Conservation (phyloP, 495 filamentous ascomycete species). For the Sphaerosporella brunnea region DNA sequence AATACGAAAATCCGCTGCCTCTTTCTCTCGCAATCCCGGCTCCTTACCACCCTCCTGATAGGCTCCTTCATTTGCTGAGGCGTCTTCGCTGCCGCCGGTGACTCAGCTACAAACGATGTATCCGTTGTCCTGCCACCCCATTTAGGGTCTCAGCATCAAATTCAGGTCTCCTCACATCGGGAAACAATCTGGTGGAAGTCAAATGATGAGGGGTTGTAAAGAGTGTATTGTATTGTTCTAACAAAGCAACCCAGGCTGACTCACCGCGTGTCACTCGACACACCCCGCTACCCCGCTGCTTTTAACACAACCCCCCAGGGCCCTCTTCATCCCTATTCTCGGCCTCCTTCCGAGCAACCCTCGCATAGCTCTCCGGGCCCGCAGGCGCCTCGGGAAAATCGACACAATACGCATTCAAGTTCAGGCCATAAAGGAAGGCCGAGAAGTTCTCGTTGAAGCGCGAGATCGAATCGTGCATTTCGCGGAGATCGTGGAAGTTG, state of each 20-base stretch:
- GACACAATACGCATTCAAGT: slow-evolving; percentile 98
- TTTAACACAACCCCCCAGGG: too few relatives aligned
- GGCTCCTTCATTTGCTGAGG: too few relatives aligned
- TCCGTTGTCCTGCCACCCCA: slow-evolving; percentile 85
- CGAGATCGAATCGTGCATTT: slow-evolving; percentile 90
- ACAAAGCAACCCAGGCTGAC: too few relatives aligned
- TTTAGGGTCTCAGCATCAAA: too few relatives aligned
- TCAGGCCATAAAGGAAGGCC: slow-evolving; percentile 82
- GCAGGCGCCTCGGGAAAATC: slow-evolving; percentile 76
- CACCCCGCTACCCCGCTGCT: too few relatives aligned
- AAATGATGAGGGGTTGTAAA: too few relatives aligned
- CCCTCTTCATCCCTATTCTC: slow-evolving; percentile 23
- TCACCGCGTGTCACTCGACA: too few relatives aligned
- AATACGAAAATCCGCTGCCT: slow-evolving; percentile 23
- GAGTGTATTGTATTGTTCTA: too few relatives aligned
- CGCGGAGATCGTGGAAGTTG: slow-evolving; percentile 91
- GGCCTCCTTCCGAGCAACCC: slow-evolving; percentile 41
- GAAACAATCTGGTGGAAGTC: too few relatives aligned
- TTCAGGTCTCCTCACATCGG: too few relatives aligned
- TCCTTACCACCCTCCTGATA: too few relatives aligned
- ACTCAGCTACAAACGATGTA: slow-evolving; percentile 84
- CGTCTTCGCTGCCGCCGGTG: slow-evolving; percentile 37
- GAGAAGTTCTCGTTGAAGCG: slow-evolving; percentile 95
- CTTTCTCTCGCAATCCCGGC: slow-evolving; percentile 34
- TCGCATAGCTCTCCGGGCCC: slow-evolving; percentile 40